phyloP scores from a whole-genome alignment of 2,329 filamentous ascomycete genomes.

The Xylariales sp. region DNA sequence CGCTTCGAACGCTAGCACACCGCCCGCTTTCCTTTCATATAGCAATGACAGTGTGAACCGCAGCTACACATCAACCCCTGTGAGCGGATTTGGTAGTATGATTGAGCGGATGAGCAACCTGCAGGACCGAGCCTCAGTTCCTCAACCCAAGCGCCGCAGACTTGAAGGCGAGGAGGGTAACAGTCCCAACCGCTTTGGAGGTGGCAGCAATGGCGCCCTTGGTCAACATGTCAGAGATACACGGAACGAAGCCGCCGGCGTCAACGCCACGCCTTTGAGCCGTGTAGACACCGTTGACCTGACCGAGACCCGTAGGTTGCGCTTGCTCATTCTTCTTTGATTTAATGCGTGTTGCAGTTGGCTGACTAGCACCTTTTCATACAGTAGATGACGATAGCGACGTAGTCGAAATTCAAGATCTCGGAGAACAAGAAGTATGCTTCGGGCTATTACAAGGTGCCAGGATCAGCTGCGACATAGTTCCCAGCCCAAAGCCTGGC shows the following conservation, averaged over 20 bases:
- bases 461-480: constrained; percentile 59
- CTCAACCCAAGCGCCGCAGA: constrained; percentile 64
- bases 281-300: constrained; percentile 51
- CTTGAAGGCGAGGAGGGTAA: constrained; percentile 40
- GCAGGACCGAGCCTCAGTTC: constrained; percentile 54
- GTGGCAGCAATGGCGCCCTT: constrained; percentile 51
- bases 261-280: constrained; percentile 10
- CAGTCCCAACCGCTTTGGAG: constrained; percentile 37
- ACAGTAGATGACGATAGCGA: constrained; percentile 49
- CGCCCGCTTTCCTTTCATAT: constrained; percentile 8
- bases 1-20: constrained; percentile 12
- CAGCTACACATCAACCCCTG: constrained; percentile 9
- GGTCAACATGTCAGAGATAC: constrained; percentile 64
- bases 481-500: constrained; percentile 66
- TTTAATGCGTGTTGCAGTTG: not conserved
- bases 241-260: constrained; percentile 36
- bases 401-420: constrained; percentile 51
- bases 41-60: constrained; percentile 9
- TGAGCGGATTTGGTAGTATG: constrained; percentile 51
- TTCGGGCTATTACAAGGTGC: constrained; percentile 72
- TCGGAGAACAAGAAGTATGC: constrained; percentile 69
- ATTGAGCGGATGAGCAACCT: constrained; percentile 76
- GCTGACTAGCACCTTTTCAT: constrained; percentile 11
- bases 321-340: constrained; percentile 7
- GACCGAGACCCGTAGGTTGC: constrained; percentile 44